These are phyloP conservation scores for Metschnikowia gelsemii DNA, from an alignment of 805 yeast species.

Conservation along the genomic window DNA sequence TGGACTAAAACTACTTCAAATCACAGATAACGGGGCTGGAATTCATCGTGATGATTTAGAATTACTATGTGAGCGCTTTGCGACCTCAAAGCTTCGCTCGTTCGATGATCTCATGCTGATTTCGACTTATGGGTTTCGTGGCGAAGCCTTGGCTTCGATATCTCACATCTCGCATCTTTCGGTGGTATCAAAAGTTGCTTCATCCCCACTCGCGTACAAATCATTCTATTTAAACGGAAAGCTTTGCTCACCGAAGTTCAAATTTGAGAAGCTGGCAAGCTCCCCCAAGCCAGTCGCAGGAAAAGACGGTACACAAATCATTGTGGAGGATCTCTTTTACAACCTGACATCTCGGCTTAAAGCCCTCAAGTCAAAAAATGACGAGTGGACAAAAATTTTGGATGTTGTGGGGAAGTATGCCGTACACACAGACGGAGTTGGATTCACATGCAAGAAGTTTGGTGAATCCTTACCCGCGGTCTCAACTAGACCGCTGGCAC, in stretches of 20 bases:
- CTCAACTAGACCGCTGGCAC: constrained; percentile 50
- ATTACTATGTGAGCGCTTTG: constrained; percentile 84
- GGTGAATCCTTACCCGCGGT: constrained; percentile 74
- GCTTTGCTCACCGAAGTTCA: constrained; percentile 45
- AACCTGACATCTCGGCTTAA: constrained; percentile 78
- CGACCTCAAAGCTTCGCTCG: constrained; percentile 76
- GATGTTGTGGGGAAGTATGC: constrained; percentile 86
- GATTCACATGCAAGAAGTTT: constrained; percentile 73
- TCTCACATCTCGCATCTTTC: constrained; percentile 84
- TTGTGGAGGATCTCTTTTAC: constrained; percentile 86
- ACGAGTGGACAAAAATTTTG: constrained; percentile 72
- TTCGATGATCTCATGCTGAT: constrained; percentile 76
- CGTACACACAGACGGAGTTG: constrained; percentile 65
- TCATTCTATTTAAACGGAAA: constrained; percentile 69
- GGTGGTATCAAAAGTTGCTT: constrained; percentile 69
- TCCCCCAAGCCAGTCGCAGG: constrained; percentile 82
- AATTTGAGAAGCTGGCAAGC: constrained; percentile 28
- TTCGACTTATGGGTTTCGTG: constrained; percentile 89
- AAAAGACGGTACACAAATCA: constrained; percentile 76
- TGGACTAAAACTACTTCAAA: constrained; percentile 80
- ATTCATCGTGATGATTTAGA: constrained; percentile 70
- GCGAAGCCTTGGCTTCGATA: constrained; percentile 94
- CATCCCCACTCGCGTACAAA: constrained; percentile 66
- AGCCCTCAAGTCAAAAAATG: constrained; percentile 62
- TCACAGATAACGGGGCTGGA: constrained; percentile 88